Evolutionary conservation across 2,329 filamentous ascomycete species (phyloP).

Genomic region (Raffaelea arxii): DNA sequence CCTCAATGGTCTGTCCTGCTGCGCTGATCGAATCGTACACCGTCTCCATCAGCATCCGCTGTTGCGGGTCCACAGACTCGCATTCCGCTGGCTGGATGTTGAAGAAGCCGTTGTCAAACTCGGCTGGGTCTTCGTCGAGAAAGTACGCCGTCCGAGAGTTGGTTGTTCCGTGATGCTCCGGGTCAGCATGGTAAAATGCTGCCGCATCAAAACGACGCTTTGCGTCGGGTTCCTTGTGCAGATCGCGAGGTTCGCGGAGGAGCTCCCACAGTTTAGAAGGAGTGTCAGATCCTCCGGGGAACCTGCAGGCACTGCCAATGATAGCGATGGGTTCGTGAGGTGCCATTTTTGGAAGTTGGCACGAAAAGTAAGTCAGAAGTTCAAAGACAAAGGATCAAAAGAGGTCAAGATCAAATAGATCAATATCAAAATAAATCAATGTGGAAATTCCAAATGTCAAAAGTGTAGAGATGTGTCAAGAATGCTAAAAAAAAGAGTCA

Average conservation of each 20-base stretch:
- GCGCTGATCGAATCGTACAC: constrained; percentile 28
- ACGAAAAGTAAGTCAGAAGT: too few relatives aligned
- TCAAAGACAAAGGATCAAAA: too few relatives aligned
- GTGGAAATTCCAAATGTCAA: too few relatives aligned
- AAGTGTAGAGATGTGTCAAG: too few relatives aligned
- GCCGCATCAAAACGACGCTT: not conserved
- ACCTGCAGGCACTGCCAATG: not conserved
- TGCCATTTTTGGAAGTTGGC: too few relatives aligned
- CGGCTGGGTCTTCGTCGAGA: constrained; percentile 9
- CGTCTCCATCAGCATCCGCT: constrained; percentile 24
- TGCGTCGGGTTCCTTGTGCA: not conserved
- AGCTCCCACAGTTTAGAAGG: not conserved
- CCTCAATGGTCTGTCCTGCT: constrained; percentile 22
- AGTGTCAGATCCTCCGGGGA: not conserved
- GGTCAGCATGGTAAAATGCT: not conserved
- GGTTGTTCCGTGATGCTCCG: not conserved
- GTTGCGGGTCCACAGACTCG: constrained; percentile 25
- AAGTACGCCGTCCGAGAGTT: not conserved
- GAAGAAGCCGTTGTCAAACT: constrained; percentile 28
- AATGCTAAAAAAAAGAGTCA: too few relatives aligned
- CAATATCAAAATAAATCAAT: too few relatives aligned
- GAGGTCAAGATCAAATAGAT: too few relatives aligned
- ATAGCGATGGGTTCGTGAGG: not conserved
- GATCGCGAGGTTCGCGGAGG: not conserved
- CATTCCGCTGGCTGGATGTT: constrained; percentile 27